Evolutionary conservation across 257 asterid species (phyloP).

Genomic region (Capsicum rhomboideum): DNA sequence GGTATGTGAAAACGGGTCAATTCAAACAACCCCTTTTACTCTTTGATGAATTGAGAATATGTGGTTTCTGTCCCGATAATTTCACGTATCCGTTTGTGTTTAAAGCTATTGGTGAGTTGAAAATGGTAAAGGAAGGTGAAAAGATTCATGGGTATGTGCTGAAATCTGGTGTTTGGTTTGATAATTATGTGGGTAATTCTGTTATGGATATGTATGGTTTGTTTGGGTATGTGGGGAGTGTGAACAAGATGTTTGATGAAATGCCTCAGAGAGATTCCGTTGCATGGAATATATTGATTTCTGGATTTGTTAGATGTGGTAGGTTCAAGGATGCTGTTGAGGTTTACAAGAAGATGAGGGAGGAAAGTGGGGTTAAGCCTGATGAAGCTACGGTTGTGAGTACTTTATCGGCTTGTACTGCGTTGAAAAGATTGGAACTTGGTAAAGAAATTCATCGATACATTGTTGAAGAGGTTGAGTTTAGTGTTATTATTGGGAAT

Average conservation of each 20-base stretch:
- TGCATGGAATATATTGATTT: constrained; percentile 65
- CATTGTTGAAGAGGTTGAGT: constrained; percentile 34
- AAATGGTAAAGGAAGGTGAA: constrained; percentile 40
- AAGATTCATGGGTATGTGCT: constrained; percentile 74
- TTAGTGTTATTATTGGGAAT: constrained; percentile 53
- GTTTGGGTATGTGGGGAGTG: constrained; percentile 31
- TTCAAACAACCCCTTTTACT: constrained; percentile 36
- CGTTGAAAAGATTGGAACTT: constrained; percentile 48
- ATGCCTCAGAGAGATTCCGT: constrained; percentile 51
- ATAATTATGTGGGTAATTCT: constrained; percentile 62
- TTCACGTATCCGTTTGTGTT: constrained; percentile 78
- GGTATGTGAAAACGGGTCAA: constrained; percentile 32
- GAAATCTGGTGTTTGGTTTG: constrained; percentile 52
- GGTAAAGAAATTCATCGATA: constrained; percentile 64
- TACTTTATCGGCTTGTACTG: constrained; percentile 78
- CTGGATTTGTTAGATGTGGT: constrained; percentile 49
- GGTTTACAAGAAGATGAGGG: constrained; percentile 49
- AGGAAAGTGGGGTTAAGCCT: constrained; percentile 32
- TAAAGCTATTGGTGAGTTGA: constrained; percentile 57
- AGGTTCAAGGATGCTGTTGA: constrained; percentile 51
- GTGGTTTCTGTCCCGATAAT: constrained; percentile 63
- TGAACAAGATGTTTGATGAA: constrained; percentile 63
- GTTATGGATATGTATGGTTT: constrained; percentile 61
- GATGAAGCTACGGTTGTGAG: constrained; percentile 75
- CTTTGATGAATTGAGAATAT: constrained; percentile 58